Conservation (phyloP, 805 yeast genomes). For the Nematodospora valgi region DNA sequence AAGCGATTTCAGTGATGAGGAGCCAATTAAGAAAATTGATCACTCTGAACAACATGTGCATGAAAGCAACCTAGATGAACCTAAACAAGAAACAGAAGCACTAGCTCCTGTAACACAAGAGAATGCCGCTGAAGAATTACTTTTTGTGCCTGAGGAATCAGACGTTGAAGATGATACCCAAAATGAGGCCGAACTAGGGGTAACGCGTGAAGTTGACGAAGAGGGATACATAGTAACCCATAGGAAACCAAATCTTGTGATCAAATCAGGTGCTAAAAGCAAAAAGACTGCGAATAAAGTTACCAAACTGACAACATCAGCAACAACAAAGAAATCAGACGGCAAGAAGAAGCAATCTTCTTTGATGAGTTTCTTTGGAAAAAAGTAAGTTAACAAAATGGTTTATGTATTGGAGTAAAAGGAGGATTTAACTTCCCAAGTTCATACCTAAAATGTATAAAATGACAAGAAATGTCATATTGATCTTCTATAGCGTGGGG, state of each 20-base stretch:
- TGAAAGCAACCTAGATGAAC: constrained; percentile 9
- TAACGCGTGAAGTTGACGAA: constrained; percentile 34
- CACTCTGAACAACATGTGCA: constrained; percentile 8
- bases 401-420: background rate
- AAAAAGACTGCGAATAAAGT: constrained; percentile 9
- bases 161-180: constrained; percentile 4
- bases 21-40: too few species aligned
- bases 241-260: constrained; percentile 17
- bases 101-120: background rate
- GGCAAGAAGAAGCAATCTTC: constrained; percentile 38
- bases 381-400: constrained; percentile 17
- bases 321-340: constrained; percentile 12
- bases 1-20: constrained; percentile 13
- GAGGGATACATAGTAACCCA: constrained; percentile 50
- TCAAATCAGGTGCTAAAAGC: constrained; percentile 10
- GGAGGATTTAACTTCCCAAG: background rate
- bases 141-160: constrained; percentile 4
- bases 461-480: constrained; percentile 6
- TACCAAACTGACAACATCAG: constrained; percentile 8
- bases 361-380: constrained; percentile 47
- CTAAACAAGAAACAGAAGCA: constrained; percentile 2
- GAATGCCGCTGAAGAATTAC: background rate
- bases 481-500: constrained; percentile 1
- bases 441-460: constrained; percentile 5
- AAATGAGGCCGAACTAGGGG: constrained; percentile 3